Percentiles rank a stretch among this genome's conserved stretches.
These are phyloP conservation scores for Maudiozyma saulgeensis DNA, from an alignment of 805 yeast species.

Conservation along the genomic window DNA sequence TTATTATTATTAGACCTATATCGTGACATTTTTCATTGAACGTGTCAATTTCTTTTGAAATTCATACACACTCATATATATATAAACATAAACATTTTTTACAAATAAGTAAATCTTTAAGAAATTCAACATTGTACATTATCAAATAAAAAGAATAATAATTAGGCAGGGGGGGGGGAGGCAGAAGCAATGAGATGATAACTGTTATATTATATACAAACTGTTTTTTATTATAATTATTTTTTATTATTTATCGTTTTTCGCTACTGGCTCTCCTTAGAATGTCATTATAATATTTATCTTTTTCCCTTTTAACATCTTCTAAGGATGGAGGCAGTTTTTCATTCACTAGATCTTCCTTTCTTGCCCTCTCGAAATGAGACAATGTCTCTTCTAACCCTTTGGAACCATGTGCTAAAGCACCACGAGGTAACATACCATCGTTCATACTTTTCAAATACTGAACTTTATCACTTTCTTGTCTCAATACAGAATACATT, in stretches of 20 bases:
- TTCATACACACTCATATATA: not conserved
- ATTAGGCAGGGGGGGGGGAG: not conserved
- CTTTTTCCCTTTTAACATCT: slow-evolving; percentile 39
- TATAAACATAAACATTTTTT: slow-evolving; percentile 1
- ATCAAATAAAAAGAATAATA: not conserved
- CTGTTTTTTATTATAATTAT: not conserved
- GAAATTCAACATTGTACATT: not conserved
- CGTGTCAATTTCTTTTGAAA: too few relatives aligned
- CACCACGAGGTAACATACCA: slow-evolving; percentile 79
- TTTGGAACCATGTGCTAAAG: slow-evolving; percentile 72
- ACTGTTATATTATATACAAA: too few relatives aligned
- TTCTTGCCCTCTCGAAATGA: slow-evolving; percentile 75
- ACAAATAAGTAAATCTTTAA: not conserved
- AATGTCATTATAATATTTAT: slow-evolving; percentile 30
- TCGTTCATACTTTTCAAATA: slow-evolving; percentile 65
- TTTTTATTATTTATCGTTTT: not conserved
- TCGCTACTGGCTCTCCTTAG: slow-evolving; percentile 4
- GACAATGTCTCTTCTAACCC: slow-evolving; percentile 61
- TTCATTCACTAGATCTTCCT: slow-evolving; percentile 75
- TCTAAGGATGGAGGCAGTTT: slow-evolving; percentile 74
- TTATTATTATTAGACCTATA: not conserved
- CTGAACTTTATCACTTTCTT: slow-evolving; percentile 78
- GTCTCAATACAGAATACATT: slow-evolving; percentile 80
- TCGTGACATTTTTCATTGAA: not conserved
- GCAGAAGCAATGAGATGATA: not conserved